Evolutionary conservation across 2,329 filamentous ascomycete species (phyloP).

Genomic region (Aspergillus clavatus): DNA sequence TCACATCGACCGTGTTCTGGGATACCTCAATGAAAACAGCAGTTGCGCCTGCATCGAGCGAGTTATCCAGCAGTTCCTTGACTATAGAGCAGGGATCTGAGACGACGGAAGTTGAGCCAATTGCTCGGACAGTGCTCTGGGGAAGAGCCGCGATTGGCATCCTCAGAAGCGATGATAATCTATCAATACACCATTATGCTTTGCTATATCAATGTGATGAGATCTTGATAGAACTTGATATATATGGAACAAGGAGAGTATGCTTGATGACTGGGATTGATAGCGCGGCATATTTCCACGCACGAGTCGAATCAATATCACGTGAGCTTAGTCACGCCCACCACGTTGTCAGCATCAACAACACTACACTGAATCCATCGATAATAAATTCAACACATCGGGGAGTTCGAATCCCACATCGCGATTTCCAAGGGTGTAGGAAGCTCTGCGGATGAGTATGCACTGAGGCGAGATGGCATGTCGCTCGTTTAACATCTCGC

Average conservation of each 20-base stretch:
- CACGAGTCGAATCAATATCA: conserved; percentile 5
- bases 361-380: conserved; percentile 2
- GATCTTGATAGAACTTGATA: neutral
- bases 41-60: conserved; percentile 59
- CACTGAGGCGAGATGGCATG: conserved; percentile 10
- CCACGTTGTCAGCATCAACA: conserved; percentile 1
- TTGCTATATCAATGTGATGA: conserved; percentile 1
- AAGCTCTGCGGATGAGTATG: neutral
- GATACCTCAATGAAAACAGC: conserved; percentile 56
- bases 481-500: conserved; percentile 28
- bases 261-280: neutral
- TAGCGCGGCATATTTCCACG: conserved; percentile 13
- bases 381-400: too few relatives aligned
- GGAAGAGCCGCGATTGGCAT: conserved; percentile 47
- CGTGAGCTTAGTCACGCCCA: conserved; percentile 11
- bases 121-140: conserved; percentile 43
- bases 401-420: neutral
- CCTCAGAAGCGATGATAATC: conserved; percentile 7
- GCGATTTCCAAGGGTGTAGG: neutral
- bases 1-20: conserved; percentile 55
- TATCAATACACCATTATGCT: neutral
- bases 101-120: conserved; percentile 55
- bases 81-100: conserved; percentile 54
- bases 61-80: conserved; percentile 64
- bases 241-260: neutral